A percentile compares a stretch with the other conserved stretches of the same genome.
phyloP scores from a whole-genome alignment of 2,329 filamentous ascomycete species.

The Colletotrichum higginsianum region DNA sequence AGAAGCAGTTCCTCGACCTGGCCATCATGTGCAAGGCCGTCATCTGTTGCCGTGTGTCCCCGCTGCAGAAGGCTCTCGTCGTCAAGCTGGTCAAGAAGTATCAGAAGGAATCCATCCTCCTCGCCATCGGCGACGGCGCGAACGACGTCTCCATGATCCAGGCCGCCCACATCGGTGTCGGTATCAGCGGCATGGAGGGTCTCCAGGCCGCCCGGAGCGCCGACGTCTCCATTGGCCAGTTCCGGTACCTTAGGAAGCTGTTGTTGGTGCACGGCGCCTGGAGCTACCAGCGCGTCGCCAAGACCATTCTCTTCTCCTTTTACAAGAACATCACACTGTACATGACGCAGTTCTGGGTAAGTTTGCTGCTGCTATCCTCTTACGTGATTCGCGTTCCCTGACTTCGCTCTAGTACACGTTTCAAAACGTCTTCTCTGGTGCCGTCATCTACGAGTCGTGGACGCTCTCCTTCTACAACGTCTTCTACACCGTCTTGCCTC shows the following conservation, averaged over 20 bases:
- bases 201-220: conserved; percentile 96
- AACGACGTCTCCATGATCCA: conserved; percentile 99
- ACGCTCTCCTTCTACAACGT: conserved; percentile 99
- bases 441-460: conserved; percentile 99
- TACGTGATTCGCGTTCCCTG: conserved; percentile 39
- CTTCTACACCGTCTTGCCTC: conserved; percentile 94
- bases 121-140: conserved; percentile 96
- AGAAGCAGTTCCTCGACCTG: conserved; percentile 93
- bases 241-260: conserved; percentile 93
- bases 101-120: conserved; percentile 89
- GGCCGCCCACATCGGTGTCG: conserved; percentile 96
- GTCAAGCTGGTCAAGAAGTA: conserved; percentile 97
- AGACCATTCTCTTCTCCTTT: conserved; percentile 97
- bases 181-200: conserved; percentile 97
- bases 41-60: conserved; percentile 97
- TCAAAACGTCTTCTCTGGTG: conserved; percentile 97
- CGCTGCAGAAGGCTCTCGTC: conserved; percentile 95
- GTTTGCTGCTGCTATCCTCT: conserved; percentile 49
- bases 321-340: conserved; percentile 99
- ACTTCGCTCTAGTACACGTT: conserved; percentile 82
- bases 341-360: conserved; percentile 99
- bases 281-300: conserved; percentile 97
- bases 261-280: conserved; percentile 95
- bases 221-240: conserved; percentile 96
- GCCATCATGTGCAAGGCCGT: conserved; percentile 99